Base-by-base conservation (phyloP, 1,284 basidiomycete species). In the Fomitopsis pinicola region DNA sequence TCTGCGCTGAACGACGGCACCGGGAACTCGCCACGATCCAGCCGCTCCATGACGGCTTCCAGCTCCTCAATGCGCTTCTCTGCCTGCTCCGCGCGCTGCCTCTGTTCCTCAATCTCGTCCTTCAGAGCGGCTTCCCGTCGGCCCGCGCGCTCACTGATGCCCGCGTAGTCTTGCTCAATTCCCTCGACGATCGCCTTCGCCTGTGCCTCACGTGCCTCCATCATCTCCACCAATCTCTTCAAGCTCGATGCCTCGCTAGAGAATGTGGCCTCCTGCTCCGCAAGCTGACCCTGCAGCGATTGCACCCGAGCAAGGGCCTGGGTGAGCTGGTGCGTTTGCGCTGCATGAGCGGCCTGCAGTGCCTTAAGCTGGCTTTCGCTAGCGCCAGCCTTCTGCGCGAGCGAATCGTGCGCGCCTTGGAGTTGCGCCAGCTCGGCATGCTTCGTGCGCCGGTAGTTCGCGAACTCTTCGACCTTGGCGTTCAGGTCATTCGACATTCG, bases 201-300 rank as follows among this genome's bases (percentile, higher is more conserved):
- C 65, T 94, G 87, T 48, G 84, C 83, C 72, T 95, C 92, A 35
- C 94, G 82, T 63, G 88, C 88, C 70, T 96, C 92, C 81, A 95
- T 87, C 78, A 95, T 84, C 17, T 80, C 77, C 19, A 92, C 86
- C 17, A 95, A 77, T 44, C 92, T 80, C 60, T 85, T 83, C 66
- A 94, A 78, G 15, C 85, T 85, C 35, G 81, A 84, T 1, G 87
- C 86, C 72, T 96, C 93, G 60, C 81, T 84, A 0, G 87, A 81
- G 72, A 91, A 94, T 2, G 85, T 86, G 0, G 86, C 86, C 67
- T 94, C 92, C 67, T 92, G 88, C 67, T 92, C 88, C 1, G 90
- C 91, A 7, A 92, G 78, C 61, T 88, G 87, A 5, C 86, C 84
- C 44, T 84, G 85, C 46, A 94, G 78, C 60, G 88, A 84, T 60